Base-by-base conservation (phyloP, 1,284 basidiomycete species). In the Rhodotorula sp. region DNA sequence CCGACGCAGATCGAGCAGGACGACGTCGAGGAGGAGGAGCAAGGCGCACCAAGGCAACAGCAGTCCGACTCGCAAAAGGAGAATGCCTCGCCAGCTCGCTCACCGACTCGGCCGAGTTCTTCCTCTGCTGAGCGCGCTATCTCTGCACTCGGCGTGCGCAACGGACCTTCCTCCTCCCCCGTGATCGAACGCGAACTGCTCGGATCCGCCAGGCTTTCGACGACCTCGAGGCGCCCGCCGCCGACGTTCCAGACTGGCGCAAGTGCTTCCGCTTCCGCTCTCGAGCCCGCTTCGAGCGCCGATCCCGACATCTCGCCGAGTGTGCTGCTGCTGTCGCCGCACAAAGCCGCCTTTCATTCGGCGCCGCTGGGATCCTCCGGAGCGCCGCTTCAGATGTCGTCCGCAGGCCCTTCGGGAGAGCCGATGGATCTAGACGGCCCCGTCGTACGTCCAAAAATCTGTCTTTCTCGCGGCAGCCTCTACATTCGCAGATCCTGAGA, bases 151-250 rank as follows among this genome's bases (percentile, higher is more conserved):
- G 47, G 59, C 45, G 48, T 49, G 3, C 62, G 62, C n/a, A 60
- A 45, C 50, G 61, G 45, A 16, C 67, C 72, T 0, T 71, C 72
- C 2, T 73, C 72, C 7, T 73, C 72, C 2, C 69, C 69, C 3
- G 50, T 47, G 18, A 64, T 71, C 34, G 72, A 67, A 5, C 58
- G 18, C 8, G 59, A 73, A 16, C 69, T 73, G 1, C 64, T 70
- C 3, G 26, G 54, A 10, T 26, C 16, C 5, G 43, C 43, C 5
- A 28, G 68, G 10, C 61, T 59, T 14, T 28, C 62, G 14, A 43
- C 38, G 1, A 14, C 38, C 10, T 26, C 52, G n/a, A 69, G 49
- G 54, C 43, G 50, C 50, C 14, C 48, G 18, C 21, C 23, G 38
- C 34, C 18, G 23, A 31, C 18, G 16, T 19, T 28, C 19, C 31